Percentiles rank a stretch among this genome's conserved stretches.
These are phyloP conservation scores for Parastagonospora nodorum DNA, from an alignment of 2,329 filamentous ascomycete genomes.

Conservation along the genomic window DNA sequence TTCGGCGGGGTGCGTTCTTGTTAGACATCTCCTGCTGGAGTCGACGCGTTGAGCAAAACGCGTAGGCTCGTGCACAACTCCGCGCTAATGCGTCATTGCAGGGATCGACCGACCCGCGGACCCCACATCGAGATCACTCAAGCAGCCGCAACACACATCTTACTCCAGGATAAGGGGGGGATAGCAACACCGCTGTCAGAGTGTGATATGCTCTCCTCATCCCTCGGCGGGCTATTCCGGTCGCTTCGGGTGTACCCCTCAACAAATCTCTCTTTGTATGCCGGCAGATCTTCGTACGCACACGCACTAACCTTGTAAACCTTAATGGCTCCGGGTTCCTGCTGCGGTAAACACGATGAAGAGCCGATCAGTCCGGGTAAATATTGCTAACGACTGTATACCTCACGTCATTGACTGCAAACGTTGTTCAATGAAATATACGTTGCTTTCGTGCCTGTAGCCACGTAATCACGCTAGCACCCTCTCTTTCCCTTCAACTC, in stretches of 20 bases:
- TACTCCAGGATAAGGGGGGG: background rate
- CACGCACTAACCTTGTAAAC: too few species aligned
- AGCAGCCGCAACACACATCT: background rate
- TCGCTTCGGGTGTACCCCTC: too few species aligned
- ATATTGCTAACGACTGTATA: background rate
- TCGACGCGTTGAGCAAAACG: constrained; percentile 25
- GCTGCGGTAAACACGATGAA: background rate
- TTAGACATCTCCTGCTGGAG: constrained; percentile 14
- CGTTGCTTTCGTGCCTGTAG: background rate
- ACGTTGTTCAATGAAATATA: background rate
- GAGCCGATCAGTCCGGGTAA: background rate
- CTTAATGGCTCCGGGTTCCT: background rate
- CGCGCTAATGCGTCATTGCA: constrained; percentile 16
- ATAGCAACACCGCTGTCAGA: too few species aligned
- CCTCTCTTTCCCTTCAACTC: background rate
- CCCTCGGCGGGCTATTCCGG: too few species aligned
- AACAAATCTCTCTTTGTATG: too few species aligned
- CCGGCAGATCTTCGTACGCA: too few species aligned
- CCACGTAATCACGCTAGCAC: background rate
- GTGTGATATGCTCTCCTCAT: too few species aligned
- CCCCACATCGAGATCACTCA: too few species aligned
- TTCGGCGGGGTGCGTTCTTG: background rate
- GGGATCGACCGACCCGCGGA: background rate
- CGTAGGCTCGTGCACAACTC: constrained; percentile 18
- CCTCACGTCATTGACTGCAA: background rate